Evolutionary conservation across 2,329 filamentous ascomycete species (phyloP), one percentile per base, ranked within the genome.

Genomic region (Clonostachys rosea): DNA sequence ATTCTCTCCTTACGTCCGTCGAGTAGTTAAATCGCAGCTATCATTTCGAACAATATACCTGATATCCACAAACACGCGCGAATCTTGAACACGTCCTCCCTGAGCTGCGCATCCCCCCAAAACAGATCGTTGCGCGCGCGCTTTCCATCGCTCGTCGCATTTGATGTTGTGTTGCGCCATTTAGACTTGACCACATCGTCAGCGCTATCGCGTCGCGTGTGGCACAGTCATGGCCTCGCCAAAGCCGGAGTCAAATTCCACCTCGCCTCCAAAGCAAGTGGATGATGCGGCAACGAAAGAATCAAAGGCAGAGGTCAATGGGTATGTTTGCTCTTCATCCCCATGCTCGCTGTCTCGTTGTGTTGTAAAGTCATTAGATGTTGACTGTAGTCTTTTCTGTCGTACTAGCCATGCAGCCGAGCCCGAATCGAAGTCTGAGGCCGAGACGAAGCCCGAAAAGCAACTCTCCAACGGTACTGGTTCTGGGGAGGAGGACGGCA

Each of bases 141-240:
- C 20, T 14, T 17, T 42, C 40, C 14, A 20, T 24, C 34, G 37
- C 16, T 17, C 37, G 39, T 46, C 45, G 37, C 52, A 52, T 55
- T 70, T 66, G 52, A 69, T 71, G 68, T 67, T 59, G 63, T 65
- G 54, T 54, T 56, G 50, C 54, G 53, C 52, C 51, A 47, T 52
- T 54, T 65, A 50, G 46, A 39, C 36, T 39, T 14, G 11, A 39
- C 24, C 14, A 39, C 36, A 18, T 39, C 17, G 14, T 39, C 14
- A 18, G 36, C 36, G 14, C 36, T n/a, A 39, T 39, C 36, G 14
- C 36, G 36, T 18, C 36, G 36, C 24, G 24, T 30, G 24, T 66
- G 73, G 72, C 67, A 71, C 73, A 71, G 70, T 70, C 59, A 79
- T 80, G 76, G 71, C 75, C 52, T 75, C 75, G 55, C 70, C 73